phyloP scores from a whole-genome alignment of 2,329 filamentous ascomycete genomes.

The Aspergillus hiratsukae region DNA sequence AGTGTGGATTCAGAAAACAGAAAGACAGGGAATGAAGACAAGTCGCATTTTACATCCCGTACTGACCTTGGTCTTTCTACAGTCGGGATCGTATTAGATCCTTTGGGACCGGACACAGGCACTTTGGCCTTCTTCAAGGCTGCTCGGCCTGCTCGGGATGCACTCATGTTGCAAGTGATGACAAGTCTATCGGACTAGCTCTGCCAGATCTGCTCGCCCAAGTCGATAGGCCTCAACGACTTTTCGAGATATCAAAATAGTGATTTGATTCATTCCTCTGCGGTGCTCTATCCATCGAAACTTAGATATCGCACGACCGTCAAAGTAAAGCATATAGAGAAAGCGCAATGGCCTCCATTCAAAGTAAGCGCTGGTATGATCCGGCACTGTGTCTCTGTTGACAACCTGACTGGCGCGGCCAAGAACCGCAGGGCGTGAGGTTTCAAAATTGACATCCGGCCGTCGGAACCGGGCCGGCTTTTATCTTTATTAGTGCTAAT shows the following conservation, averaged over 20 bases:
- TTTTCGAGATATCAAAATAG: background rate
- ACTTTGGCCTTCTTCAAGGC: constrained; percentile 20
- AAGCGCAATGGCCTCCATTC: background rate
- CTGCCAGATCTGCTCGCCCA: no score
- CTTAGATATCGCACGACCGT: background rate
- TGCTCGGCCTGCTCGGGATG: constrained; percentile 18
- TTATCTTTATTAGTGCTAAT: background rate
- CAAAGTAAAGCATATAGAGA: background rate
- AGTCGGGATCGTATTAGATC: constrained; percentile 10
- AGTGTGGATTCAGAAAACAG: background rate
- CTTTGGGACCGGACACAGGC: constrained; percentile 16
- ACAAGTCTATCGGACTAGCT: background rate
- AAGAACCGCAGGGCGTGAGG: constrained; percentile 1
- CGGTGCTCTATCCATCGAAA: background rate
- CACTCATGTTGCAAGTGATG: constrained; percentile 20
- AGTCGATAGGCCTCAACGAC: background rate
- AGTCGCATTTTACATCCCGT: background rate
- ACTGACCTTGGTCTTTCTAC: constrained; percentile 18
- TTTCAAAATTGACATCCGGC: background rate
- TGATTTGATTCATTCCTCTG: background rate
- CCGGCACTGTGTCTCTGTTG: background rate
- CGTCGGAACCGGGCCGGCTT: background rate
- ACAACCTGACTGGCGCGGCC: constrained; percentile 2
- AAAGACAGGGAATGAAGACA: background rate
- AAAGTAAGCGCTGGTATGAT: background rate